Base-by-base conservation (phyloP, 371 early-diverging fungal species). In the Mucor indicus region DNA sequence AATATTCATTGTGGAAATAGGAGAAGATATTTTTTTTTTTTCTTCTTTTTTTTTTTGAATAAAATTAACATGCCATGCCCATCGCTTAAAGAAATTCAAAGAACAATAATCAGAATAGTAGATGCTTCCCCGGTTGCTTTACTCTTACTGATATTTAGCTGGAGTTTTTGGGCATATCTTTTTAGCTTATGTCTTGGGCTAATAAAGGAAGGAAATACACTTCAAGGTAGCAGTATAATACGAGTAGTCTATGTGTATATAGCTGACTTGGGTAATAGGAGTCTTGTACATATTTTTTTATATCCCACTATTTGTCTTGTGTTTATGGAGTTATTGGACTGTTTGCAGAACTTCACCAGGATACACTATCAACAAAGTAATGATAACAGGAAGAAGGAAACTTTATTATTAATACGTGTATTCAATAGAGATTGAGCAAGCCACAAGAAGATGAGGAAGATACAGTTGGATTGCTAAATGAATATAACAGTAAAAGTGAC, bases 331-430 rank as follows among this genome's bases (percentile, higher is more conserved):
- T 44, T 78, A 67, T 45, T 68, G 59, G 45, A 58, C 58, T 24
- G 62, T 61, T 2, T 63, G 65, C 10, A 41, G 42, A 5, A 74
- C 72, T 3, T 60, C 69, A n/a, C 79, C 79, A 0, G 75, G 75
- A 15, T 66, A 52, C 25, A 62, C 71, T 8, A 9, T 30, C 7
- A 54, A 66, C 15, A 67, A 64, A 66, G 50, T 35, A 27, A 23
- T 36, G 5, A 15, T 6, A n/a, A 12, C 12, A 2, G 17, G 12
- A 21, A 27, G 10, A 5, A 43, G 13, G 25, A 25, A 19, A 38
- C 6, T 24, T 2, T 3, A 29, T 29, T 3, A 12, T 16, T 19
- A 2, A 9, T 16, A 5, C 21, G 16, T 20, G 13, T 4, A 19
- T 19, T n/a, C 20, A 36, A 27, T 23, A 57, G 55, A 35, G 41